Base-by-base conservation (phyloP, 257 asterid genomes). In the Vinca minor region DNA sequence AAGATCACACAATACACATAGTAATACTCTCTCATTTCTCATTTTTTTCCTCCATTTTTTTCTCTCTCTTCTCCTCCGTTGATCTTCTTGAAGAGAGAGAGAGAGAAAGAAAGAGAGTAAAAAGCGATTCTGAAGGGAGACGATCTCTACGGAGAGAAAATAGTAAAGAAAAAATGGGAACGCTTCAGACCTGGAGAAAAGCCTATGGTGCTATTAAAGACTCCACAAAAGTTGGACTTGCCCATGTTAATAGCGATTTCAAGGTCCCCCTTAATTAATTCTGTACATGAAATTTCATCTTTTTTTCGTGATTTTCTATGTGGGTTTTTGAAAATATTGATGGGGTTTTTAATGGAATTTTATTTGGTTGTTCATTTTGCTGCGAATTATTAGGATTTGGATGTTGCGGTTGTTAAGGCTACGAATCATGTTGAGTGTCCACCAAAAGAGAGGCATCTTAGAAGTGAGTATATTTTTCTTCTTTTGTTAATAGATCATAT, bases 401-500 rank as follows among this genome's bases (percentile, higher is more conserved):
- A 92, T 84, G 95, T 92, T 81, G 98, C 96, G 74, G 81, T 89
- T 81, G 96, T 92, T 65, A 92, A 92, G 85, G 96, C 98, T 62
- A 92, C 98, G 2, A 92, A 92, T 82, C 98, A 92, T 80, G 98
- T 87, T 41, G 98, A 92, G 81, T 66, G 79, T 62, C 96, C 98
- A 44, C 96, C 96, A 56, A 92, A 92, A 72, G 98, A 92, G 69
- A 82, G 96, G 67, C 96, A 92, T 68, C 72, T 92, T 62, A 82
- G 91, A 78, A 87, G 98, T 92, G 73, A 77, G 96, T 71, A 39
- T 54, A 69, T 14, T 55, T 63, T 71, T 12, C 28, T 49, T 15
- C 48, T 21, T 23, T 42, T 41, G 46, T 15, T 31, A n/a, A 45
- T n/a, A n/a, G n/a, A n/a, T n/a, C n/a, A 49, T 71, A 69, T 41